Evolutionary conservation across 1,284 basidiomycete genomes (phyloP), one percentile per base, ranked within the genome.

Genomic region (Microstroma glucosiphilum): DNA sequence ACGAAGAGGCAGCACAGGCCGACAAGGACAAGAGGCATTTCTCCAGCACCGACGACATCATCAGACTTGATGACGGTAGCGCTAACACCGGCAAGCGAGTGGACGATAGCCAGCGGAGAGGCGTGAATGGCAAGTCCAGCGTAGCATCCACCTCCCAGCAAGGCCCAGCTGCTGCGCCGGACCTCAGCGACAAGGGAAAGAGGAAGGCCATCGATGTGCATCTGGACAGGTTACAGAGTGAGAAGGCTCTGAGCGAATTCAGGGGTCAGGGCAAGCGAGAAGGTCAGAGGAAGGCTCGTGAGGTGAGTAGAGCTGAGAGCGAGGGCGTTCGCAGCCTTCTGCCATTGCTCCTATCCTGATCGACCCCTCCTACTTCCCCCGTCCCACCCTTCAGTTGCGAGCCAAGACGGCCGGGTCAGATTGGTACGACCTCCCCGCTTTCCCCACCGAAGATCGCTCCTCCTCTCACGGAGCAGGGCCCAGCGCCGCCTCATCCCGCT

Each of bases 381-480:
- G 6, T 21, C 21, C 13, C 13, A 21, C 21, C 43, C 43, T 21
- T 19, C 51, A 54, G 51, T 37, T 55, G 21, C 40, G 48, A 12
- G 48, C 55, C 11, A 59, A 62, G 21, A 51, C 90, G 0, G 86
- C 90, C 0, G 92, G 91, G 0, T 85, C 87, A 56, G 84, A 85
- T 58, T 98, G 94, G 93, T 92, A 91, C 73, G 89, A 94, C 72
- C 84, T 97, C 63, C 92, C 94, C 37, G 86, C 90, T 6, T 90
- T 91, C 23, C 82, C 87, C 21, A 87, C 37, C 21, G 37, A 57
- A 15, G 17, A 26, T 15, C 25, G 40, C 43, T 65, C 63, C 40
- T 69, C 67, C 8, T 63, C 69, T 1, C 30, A 37, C 30, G 30
- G 30, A 3, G n/a, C n/a, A n/a, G 67, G 64, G 7, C 63, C 65